Percentiles rank a stretch among this genome's conserved stretches.
Conservation (phyloP, 257 asterid species). For the Ilex asprella region DNA sequence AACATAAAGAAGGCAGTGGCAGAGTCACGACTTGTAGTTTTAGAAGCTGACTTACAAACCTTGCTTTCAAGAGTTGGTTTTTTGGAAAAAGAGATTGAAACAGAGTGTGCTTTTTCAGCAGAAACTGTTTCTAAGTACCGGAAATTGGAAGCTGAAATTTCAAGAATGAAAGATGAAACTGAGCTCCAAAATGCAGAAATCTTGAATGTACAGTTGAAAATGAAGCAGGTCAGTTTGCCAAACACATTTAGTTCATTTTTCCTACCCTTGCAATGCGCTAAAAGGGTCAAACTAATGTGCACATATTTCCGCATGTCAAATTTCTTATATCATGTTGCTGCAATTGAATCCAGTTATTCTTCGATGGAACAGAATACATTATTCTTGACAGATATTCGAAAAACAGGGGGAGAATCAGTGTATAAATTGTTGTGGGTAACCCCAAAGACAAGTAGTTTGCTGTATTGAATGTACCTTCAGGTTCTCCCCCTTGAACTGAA, state of each 20-base stretch:
- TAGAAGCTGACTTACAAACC: conserved; percentile 35
- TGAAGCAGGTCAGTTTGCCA: conserved; percentile 46
- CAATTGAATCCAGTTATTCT: too few species aligned
- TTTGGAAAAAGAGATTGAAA: conserved; percentile 38
- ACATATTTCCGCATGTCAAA: too few species aligned
- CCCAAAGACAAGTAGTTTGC: too few species aligned
- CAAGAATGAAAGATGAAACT: conserved; percentile 37
- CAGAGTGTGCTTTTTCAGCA: conserved; percentile 33
- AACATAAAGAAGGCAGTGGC: conserved; percentile 33
- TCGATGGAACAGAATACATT: too few species aligned
- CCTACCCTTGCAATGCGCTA: background rate
- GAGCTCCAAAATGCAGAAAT: conserved; percentile 38
- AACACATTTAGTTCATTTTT: background rate
- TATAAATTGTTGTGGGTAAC: too few species aligned
- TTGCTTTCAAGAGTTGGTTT: conserved; percentile 28
- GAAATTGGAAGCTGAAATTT: conserved; percentile 38
- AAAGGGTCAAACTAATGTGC: background rate
- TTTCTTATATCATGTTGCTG: too few species aligned
- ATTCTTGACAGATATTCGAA: too few species aligned
- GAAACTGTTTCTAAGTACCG: conserved; percentile 46
- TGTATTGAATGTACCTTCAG: too few species aligned
- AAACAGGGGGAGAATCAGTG: too few species aligned
- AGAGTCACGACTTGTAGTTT: conserved; percentile 35
- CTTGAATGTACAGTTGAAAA: conserved; percentile 40
- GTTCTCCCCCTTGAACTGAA: too few species aligned